These are phyloP conservation scores for Phytophthora foliorum DNA, from an alignment of 352 stramenopile species.

Conservation along the genomic window DNA sequence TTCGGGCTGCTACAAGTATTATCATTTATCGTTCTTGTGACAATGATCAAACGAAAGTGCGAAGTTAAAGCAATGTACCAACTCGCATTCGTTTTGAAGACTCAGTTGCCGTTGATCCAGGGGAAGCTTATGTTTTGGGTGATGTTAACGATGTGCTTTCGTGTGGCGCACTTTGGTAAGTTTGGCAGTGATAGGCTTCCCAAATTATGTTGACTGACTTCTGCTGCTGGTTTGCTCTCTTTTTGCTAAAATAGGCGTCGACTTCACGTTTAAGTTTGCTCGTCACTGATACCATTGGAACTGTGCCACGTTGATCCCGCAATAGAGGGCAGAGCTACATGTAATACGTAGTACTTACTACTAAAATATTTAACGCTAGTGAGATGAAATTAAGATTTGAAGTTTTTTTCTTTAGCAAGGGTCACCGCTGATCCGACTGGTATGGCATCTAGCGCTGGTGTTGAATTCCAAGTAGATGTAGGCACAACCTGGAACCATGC, in stretches of 20 bases:
- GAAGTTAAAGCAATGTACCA: conserved; percentile 17
- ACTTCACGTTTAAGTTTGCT: background rate
- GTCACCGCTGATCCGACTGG: too few relatives aligned
- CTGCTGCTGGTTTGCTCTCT: background rate
- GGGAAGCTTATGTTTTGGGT: conserved; percentile 31
- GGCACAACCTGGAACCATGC: too few relatives aligned
- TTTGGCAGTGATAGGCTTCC: background rate
- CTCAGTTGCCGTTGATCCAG: conserved; percentile 20
- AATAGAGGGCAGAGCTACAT: too few relatives aligned
- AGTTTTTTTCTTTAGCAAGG: too few relatives aligned
- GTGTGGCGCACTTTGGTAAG: background rate
- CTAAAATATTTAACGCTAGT: too few relatives aligned
- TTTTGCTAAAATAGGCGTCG: background rate
- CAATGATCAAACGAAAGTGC: conserved; percentile 16
- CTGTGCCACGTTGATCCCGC: background rate
- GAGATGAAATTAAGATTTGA: too few relatives aligned
- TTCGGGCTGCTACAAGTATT: conserved; percentile 27
- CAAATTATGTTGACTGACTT: too few relatives aligned
- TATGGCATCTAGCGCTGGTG: too few relatives aligned
- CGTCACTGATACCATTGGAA: background rate
- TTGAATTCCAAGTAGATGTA: too few relatives aligned
- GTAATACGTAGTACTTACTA: too few relatives aligned
- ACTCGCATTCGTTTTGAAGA: conserved; percentile 26
- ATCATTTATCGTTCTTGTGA: conserved; percentile 19
- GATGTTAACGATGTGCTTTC: conserved; percentile 6